Conservation (phyloP, 352 stramenopile species). For the Blastocystis sp. region DNA sequence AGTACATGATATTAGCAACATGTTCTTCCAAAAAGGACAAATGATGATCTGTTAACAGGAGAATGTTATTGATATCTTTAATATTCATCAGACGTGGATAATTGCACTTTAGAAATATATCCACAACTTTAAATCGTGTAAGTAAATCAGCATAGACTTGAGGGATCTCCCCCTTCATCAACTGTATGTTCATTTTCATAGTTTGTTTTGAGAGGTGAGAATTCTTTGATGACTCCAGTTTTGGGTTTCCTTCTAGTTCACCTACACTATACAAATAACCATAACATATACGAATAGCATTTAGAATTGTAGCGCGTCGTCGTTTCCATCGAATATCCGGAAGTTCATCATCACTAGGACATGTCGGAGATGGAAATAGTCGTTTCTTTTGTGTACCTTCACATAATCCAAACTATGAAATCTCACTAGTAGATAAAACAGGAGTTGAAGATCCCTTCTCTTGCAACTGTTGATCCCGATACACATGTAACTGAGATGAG, state of each 20-base stretch:
- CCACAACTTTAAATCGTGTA: not conserved
- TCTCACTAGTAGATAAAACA: no score
- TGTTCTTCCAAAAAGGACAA: not conserved
- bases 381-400: no score
- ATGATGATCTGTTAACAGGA: not conserved
- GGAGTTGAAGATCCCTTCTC: no score
- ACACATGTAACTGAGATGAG: no score
- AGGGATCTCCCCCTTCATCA: constrained; percentile 1
- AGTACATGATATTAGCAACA: not conserved
- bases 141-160: not conserved
- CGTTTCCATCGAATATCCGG: not conserved
- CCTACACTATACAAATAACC: not conserved
- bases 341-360: not conserved
- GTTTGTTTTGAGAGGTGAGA: not conserved
- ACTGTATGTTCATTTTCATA: not conserved
- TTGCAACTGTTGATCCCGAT: no score
- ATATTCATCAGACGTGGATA: not conserved
- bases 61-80: not conserved
- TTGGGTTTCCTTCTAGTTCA: not conserved
- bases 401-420: no score
- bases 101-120: not conserved
- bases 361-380: no score
- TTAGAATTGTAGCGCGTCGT: not conserved
- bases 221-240: not conserved
- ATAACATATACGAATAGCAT: not conserved